These are phyloP conservation scores for Didymella glomerata DNA, from an alignment of 2,329 filamentous ascomycete genomes.

Conservation along the genomic window DNA sequence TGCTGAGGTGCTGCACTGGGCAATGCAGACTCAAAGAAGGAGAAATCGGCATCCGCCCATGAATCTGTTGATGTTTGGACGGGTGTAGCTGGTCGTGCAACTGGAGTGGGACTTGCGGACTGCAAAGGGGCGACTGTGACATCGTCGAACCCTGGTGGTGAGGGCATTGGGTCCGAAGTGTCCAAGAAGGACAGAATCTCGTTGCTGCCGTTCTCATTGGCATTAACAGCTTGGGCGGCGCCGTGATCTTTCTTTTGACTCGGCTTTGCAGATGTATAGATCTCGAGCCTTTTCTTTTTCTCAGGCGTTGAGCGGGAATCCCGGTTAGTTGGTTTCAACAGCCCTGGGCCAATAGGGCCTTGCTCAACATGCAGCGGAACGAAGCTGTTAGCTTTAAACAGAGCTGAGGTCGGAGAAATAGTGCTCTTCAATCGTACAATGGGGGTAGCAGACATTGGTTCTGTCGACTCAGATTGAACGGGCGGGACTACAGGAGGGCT, in stretches of 20 bases:
- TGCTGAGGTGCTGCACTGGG: slow-evolving; percentile 13
- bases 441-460: slow-evolving; percentile 38
- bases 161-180: background rate
- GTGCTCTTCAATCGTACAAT: slow-evolving; percentile 45
- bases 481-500: slow-evolving; percentile 21
- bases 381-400: slow-evolving; percentile 42
- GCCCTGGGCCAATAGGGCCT: slow-evolving; percentile 42
- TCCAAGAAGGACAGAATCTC: slow-evolving; percentile 10
- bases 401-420: slow-evolving; percentile 47
- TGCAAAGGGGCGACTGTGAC: background rate
- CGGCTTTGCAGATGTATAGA: background rate
- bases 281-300: slow-evolving; percentile 15
- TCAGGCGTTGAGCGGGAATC: slow-evolving; percentile 19
- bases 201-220: background rate
- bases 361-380: slow-evolving; percentile 37
- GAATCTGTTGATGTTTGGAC: slow-evolving; percentile 9
- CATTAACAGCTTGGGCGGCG: background rate
- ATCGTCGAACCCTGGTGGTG: slow-evolving; percentile 1
- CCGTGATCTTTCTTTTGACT: background rate
- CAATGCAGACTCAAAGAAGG: slow-evolving; percentile 43
- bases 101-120: background rate
- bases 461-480: slow-evolving; percentile 21
- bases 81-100: slow-evolving; percentile 11
- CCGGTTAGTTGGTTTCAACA: slow-evolving; percentile 39
- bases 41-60: slow-evolving; percentile 31